A percentile compares a stretch with the other conserved stretches of the same genome.
Evolutionary conservation across 768 basidiomycete species (phyloP).

Genomic region (Peribolospora kevripleyi): DNA sequence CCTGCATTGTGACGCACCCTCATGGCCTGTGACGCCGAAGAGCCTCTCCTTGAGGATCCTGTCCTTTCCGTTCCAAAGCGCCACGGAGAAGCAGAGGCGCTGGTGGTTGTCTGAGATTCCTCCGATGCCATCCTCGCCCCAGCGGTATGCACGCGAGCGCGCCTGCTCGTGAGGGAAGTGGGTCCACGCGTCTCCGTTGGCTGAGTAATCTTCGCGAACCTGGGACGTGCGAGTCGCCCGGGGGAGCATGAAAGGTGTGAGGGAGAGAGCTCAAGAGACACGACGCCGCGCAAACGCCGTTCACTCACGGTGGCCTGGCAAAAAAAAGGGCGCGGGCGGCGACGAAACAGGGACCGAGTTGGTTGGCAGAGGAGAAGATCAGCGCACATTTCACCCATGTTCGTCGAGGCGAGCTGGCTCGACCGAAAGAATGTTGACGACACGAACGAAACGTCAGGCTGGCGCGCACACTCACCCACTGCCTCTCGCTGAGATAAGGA

Average conservation of each 20-base stretch:
- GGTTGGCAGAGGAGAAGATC: conserved; percentile 1
- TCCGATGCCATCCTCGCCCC: conserved; percentile 96
- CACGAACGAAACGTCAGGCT: not conserved
- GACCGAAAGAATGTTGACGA: not conserved
- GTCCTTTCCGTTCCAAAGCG: conserved; percentile 86
- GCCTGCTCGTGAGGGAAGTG: conserved; percentile 88
- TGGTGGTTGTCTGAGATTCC: conserved; percentile 96
- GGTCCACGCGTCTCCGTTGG: conserved; percentile 60
- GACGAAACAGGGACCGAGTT: not conserved
- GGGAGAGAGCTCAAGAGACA: too few relatives aligned
- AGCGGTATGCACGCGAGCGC: conserved; percentile 79
- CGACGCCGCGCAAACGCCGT: too few relatives aligned
- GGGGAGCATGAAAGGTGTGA: too few relatives aligned
- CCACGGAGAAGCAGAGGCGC: conserved; percentile 66
- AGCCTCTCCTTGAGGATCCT: conserved; percentile 87
- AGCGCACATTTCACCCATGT: not conserved
- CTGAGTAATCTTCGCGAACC: conserved; percentile 88
- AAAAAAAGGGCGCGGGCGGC: not conserved
- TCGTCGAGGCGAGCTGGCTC: not conserved
- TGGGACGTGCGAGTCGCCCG: too few relatives aligned
- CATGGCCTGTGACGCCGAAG: conserved; percentile 85
- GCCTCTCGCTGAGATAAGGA: conserved; percentile 85
- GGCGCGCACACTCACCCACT: conserved; percentile 46
- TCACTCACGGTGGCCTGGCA: conserved; percentile 45
- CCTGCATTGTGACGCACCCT: conserved; percentile 21